Evolutionary conservation across 495 filamentous ascomycete species (phyloP).

Genomic region (Hypoxylon lienhwacheense): DNA sequence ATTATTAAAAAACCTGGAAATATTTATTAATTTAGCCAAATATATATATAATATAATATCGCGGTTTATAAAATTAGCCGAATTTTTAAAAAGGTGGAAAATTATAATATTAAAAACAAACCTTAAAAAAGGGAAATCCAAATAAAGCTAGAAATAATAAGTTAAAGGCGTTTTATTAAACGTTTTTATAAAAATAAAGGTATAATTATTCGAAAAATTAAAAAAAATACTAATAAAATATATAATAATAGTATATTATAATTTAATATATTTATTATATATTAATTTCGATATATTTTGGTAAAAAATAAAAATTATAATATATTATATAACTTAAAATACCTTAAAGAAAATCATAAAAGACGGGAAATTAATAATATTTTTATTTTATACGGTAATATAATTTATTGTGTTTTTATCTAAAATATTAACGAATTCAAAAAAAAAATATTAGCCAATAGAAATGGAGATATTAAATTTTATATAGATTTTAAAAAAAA

Average conservation of each 20-base stretch:
- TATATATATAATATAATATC: slow-evolving; percentile 3
- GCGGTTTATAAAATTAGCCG: not conserved
- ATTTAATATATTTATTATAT: not conserved
- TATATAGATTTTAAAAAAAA: slow-evolving; percentile 1
- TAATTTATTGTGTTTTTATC: not conserved
- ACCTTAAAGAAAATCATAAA: not conserved
- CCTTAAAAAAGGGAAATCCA: not conserved
- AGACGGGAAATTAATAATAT: not conserved
- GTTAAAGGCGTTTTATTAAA: not conserved
- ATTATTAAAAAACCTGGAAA: slow-evolving; percentile 3
- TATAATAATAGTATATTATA: slow-evolving; percentile 1
- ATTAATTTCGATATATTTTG: slow-evolving; percentile 5
- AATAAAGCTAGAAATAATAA: not conserved
- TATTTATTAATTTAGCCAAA: slow-evolving; percentile 1
- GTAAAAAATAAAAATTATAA: not conserved
- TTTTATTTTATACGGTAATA: not conserved
- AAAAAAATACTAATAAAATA: not conserved
- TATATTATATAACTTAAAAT: slow-evolving; percentile 5
- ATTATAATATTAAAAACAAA: not conserved
- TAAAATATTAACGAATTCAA: not conserved
- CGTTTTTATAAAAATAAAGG: not conserved
- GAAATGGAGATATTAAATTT: slow-evolving; percentile 3
- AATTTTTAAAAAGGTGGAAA: slow-evolving; percentile 1
- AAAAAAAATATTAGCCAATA: slow-evolving; percentile 8
- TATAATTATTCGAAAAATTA: not conserved